A percentile compares a stretch with the other conserved stretches of the same genome.
These are phyloP conservation scores for Volutella citrinella DNA, from an alignment of 2,329 filamentous ascomycete genomes.

Conservation along the genomic window DNA sequence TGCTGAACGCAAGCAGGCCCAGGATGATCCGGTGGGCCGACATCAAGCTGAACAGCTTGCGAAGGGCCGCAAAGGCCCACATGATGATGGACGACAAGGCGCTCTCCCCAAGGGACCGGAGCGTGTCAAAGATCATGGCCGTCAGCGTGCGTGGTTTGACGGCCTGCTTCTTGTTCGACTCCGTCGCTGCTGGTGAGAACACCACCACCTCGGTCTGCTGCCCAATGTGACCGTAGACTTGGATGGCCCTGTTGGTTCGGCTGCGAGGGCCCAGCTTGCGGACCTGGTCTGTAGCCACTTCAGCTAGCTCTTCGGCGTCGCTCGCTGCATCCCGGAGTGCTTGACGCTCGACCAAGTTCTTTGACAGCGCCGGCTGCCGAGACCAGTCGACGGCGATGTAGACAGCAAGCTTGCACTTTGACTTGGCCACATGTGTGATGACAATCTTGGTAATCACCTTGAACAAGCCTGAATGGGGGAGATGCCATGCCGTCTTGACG, in stretches of 20 bases:
- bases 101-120: slow-evolving; percentile 71
- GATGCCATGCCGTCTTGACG: slow-evolving; percentile 70
- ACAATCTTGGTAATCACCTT: slow-evolving; percentile 85
- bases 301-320: slow-evolving; percentile 71
- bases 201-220: slow-evolving; percentile 62
- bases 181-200: slow-evolving; percentile 51
- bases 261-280: slow-evolving; percentile 69
- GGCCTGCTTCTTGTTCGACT: slow-evolving; percentile 51
- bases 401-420: slow-evolving; percentile 85
- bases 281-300: slow-evolving; percentile 75
- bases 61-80: slow-evolving; percentile 66
- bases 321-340: slow-evolving; percentile 73
- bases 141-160: slow-evolving; percentile 62
- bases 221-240: slow-evolving; percentile 75
- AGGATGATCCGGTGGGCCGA: slow-evolving; percentile 75
- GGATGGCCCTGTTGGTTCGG: slow-evolving; percentile 73
- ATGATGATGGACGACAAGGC: slow-evolving; percentile 74
- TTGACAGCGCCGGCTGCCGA: slow-evolving; percentile 59
- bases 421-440: slow-evolving; percentile 90
- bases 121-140: slow-evolving; percentile 69
- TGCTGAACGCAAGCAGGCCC: slow-evolving; percentile 63
- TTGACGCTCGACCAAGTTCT: slow-evolving; percentile 62
- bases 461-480: slow-evolving; percentile 78
- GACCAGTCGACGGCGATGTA: slow-evolving; percentile 88
- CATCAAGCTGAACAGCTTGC: slow-evolving; percentile 63